phyloP scores from a whole-genome alignment of 2,329 filamentous ascomycete genomes.

The Trichoderma koningiopsis region DNA sequence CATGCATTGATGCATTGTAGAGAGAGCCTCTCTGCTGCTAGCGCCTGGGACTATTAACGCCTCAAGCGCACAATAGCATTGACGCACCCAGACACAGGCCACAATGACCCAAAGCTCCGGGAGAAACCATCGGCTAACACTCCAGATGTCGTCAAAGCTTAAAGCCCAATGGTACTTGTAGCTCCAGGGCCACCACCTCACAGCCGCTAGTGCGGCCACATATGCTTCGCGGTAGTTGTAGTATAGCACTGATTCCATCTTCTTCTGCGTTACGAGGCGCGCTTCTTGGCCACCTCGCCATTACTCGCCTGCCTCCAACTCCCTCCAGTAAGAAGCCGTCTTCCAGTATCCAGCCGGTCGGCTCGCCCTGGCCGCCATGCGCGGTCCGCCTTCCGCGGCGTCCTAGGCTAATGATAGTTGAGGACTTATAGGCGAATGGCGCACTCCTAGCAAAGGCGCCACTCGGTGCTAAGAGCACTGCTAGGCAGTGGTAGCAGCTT shows the following conservation, averaged over 20 bases:
- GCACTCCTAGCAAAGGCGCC: background rate
- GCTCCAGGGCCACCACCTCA: background rate
- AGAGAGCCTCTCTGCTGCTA: background rate
- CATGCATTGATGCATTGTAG: background rate
- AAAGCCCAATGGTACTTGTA: background rate
- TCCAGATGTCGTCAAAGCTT: background rate
- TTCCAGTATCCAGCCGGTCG: constrained; percentile 18
- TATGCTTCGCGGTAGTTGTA: background rate
- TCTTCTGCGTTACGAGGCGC: background rate
- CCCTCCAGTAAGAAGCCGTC: background rate
- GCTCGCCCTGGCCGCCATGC: constrained; percentile 21
- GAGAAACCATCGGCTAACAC: background rate
- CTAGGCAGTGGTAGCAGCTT: background rate
- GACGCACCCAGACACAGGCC: background rate
- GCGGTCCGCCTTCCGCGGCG: constrained; percentile 21
- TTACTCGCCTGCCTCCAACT: background rate
- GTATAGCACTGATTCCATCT: background rate
- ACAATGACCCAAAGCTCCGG: background rate
- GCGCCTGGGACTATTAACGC: background rate
- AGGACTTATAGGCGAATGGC: background rate
- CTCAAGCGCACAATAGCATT: background rate
- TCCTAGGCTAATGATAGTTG: background rate
- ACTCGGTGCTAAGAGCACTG: background rate
- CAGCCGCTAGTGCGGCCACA: background rate
- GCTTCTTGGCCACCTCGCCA: background rate